Base-by-base conservation (phyloP, 169 alveolate genomes). In the Miamiensis avidus region DNA sequence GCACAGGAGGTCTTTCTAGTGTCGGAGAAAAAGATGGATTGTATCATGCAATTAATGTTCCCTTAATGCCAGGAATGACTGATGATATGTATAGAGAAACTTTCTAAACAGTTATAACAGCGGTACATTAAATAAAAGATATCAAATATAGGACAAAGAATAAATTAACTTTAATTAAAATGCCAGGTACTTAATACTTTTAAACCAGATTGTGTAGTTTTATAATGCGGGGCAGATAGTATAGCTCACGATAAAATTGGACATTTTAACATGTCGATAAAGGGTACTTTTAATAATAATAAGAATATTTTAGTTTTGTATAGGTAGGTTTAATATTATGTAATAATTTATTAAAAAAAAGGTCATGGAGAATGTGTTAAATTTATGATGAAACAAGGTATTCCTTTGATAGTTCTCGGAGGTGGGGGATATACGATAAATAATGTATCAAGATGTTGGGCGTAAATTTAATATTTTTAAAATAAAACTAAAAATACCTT, bases 341-440 rank as follows among this genome's bases (percentile, higher is more conserved):
- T 11, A 49, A 11, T 49, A 49, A 49, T 11, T 49, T 49, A 20
- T 49, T 11, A 49, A 49, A 11, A 49, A 49, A 88, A 89, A 84
- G 97, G 96, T 0, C 97, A 95, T 87, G 97, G 96, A 31, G 94
- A 90, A 81, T 95, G 97, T 82, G 94, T 95, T 0, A 75, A 87
- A 72, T 91, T 82, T 79, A 87, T 95, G 74, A 92, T 91, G 85
- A 31, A 84, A 11, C 93, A 93, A 93, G 93, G 94, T 20, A 74
- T 91, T 4, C 97, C 97, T 31, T 82, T 91, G 91, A 85, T 95
- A 33, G 88, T 92, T 0, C 75, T 95, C 16, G 97, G 97, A 25
- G 97, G 97, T 6, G 97, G 97, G 6, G 97, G 97, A 29, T 95
- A 95, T 84, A 95, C 97, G 29, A 93, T 95, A 27, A 86, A 92